Percentiles rank a stretch among this genome's conserved stretches.
Conservation (phyloP, 331 rosid genomes). For the Cydonia oblonga region DNA sequence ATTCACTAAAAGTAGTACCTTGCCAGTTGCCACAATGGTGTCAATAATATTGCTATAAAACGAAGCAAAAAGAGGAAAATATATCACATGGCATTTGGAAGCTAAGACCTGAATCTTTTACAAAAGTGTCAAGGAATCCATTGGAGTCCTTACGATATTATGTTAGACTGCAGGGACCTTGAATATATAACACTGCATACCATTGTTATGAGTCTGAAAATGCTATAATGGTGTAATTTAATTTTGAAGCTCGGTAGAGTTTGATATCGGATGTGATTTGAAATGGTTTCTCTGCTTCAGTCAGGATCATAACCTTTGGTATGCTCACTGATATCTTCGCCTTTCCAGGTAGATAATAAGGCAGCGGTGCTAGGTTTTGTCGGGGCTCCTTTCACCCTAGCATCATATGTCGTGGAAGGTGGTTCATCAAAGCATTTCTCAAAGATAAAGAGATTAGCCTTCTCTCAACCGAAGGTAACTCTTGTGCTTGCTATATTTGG, state of each 20-base stretch:
- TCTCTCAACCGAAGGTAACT: slow-evolving; percentile 58
- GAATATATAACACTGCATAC: neutral
- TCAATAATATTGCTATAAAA: neutral
- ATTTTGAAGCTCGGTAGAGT: neutral
- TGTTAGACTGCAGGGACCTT: neutral
- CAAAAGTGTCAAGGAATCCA: neutral
- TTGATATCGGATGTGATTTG: neutral
- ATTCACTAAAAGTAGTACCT: neutral
- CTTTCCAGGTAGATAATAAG: slow-evolving; percentile 63
- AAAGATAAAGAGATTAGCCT: slow-evolving; percentile 85
- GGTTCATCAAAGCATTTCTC: slow-evolving; percentile 94
- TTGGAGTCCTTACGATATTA: neutral
- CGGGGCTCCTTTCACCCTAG: slow-evolving; percentile 93
- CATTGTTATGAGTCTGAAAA: neutral
- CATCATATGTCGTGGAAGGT: slow-evolving; percentile 95
- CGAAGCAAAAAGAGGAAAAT: neutral
- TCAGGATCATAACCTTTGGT: neutral
- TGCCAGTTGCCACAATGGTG: neutral
- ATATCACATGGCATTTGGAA: neutral
- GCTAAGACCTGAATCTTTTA: neutral
- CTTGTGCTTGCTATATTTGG: neutral
- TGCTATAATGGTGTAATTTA: neutral
- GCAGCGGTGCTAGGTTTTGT: slow-evolving; percentile 94
- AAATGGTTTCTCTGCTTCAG: neutral
- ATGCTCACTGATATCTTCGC: slow-evolving; percentile 5